Percentiles rank a stretch among this genome's conserved stretches.
phyloP scores from a whole-genome alignment of 495 filamentous ascomycete genomes.

The Penicillium maclennaniae region DNA sequence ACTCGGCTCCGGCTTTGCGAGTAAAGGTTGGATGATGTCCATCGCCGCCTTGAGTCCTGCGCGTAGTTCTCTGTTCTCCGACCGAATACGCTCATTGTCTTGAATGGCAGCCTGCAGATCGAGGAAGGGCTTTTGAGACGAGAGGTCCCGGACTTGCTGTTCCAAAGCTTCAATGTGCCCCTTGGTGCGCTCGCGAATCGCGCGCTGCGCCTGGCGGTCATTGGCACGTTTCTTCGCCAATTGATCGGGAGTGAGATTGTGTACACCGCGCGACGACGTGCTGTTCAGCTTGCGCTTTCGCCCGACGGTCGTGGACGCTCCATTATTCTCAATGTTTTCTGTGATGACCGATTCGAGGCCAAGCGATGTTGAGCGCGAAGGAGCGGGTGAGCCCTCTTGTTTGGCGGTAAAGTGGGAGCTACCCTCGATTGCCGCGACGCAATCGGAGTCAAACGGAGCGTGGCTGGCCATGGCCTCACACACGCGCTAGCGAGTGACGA shows the following conservation, averaged over 20 bases:
- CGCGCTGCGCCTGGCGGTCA: conserved; percentile 83
- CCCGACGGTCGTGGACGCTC: conserved; percentile 25
- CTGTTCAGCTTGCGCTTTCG: conserved; percentile 49
- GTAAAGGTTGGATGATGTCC: conserved; percentile 61
- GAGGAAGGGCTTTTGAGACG: conserved; percentile 70
- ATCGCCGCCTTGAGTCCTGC: conserved; percentile 56
- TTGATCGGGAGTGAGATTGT: conserved; percentile 69
- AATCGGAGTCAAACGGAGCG: conserved; percentile 26
- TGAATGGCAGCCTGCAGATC: conserved; percentile 68
- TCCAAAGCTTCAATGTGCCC: conserved; percentile 76
- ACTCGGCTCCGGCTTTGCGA: conserved; percentile 30
- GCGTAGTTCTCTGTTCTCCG: conserved; percentile 68
- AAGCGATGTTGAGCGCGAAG: conserved; percentile 26
- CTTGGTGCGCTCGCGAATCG: conserved; percentile 79
- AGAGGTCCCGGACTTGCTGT: conserved; percentile 64
- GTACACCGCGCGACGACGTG: conserved; percentile 62
- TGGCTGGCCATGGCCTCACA: conserved; percentile 42
- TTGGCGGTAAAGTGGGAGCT: conserved; percentile 21
- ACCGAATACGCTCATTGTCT: conserved; percentile 65
- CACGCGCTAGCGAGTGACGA: conserved; percentile 23
- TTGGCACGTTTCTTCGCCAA: conserved; percentile 79
- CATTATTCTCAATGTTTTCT: conserved; percentile 16
- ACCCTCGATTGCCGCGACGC: conserved; percentile 17
- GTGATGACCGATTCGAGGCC: conserved; percentile 22
- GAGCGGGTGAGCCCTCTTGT: conserved; percentile 32